Evolutionary conservation across 305 asterid genomes (phyloP).

Genomic region (Fraxinus nigra): DNA sequence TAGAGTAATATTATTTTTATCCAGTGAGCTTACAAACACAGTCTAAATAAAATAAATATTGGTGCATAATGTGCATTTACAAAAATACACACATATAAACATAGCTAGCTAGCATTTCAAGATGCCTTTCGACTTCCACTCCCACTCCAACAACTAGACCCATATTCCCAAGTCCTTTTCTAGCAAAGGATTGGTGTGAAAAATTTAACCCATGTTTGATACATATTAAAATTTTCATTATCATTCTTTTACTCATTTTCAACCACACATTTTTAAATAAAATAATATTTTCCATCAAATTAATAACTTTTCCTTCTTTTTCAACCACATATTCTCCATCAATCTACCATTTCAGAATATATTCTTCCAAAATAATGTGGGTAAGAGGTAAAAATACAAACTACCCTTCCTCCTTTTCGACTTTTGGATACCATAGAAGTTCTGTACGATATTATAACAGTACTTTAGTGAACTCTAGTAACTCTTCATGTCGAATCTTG

Average conservation of each 20-base stretch:
- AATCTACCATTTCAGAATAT: too few relatives aligned
- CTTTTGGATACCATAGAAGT: not conserved
- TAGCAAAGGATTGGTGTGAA: not conserved
- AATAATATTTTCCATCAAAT: too few relatives aligned
- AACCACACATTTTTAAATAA: too few relatives aligned
- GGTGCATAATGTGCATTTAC: not conserved
- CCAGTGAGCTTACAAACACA: too few relatives aligned
- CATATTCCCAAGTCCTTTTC: not conserved
- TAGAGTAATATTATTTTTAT: too few relatives aligned
- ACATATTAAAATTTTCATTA: too few relatives aligned
- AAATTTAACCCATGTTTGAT: not conserved
- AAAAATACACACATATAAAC: not conserved
- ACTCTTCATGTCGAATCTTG: not conserved
- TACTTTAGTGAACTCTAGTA: not conserved
- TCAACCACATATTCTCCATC: too few relatives aligned
- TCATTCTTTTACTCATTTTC: too few relatives aligned
- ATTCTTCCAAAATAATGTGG: too few relatives aligned
- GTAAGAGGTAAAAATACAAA: not conserved
- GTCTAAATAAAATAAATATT: too few relatives aligned
- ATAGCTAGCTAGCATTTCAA: not conserved
- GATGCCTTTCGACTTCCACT: not conserved
- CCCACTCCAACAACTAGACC: not conserved
- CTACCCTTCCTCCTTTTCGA: not conserved
- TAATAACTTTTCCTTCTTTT: too few relatives aligned
- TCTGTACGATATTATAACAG: not conserved